These are phyloP conservation scores for Brassica incana DNA, from an alignment of 345 rosid species.

Conservation along the genomic window DNA sequence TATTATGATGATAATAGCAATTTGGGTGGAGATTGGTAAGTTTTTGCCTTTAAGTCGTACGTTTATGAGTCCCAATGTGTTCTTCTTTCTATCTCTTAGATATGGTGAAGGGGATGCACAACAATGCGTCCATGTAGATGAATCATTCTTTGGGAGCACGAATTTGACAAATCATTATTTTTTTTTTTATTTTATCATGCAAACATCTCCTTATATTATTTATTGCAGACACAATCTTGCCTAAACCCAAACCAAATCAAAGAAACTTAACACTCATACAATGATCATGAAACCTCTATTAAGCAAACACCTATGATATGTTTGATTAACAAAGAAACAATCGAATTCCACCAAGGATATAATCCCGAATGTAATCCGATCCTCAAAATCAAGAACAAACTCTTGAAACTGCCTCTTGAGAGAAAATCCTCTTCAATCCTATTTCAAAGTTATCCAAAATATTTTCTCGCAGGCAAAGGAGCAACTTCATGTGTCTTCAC, in stretches of 20 bases:
- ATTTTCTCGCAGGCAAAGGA: too few relatives aligned
- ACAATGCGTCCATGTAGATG: constrained; percentile 22
- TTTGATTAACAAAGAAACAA: too few relatives aligned
- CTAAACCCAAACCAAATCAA: background rate
- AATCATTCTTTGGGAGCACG: constrained; percentile 33
- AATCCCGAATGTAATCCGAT: too few relatives aligned
- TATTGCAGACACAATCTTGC: background rate
- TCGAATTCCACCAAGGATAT: too few relatives aligned
- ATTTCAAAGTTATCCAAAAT: too few relatives aligned
- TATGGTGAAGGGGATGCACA: constrained; percentile 17
- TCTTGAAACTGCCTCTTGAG: too few relatives aligned
- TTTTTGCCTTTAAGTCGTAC: background rate
- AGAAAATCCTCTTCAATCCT: too few relatives aligned
- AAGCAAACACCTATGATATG: too few relatives aligned
- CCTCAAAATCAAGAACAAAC: too few relatives aligned
- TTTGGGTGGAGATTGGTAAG: constrained; percentile 16
- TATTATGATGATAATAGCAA: background rate
- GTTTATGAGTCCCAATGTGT: constrained; percentile 7
- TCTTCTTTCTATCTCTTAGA: background rate
- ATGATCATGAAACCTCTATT: background rate
- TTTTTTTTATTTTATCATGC: background rate
- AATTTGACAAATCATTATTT: background rate
- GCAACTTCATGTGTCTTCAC: too few relatives aligned
- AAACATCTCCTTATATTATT: background rate
- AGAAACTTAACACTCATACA: background rate